Conservation (phyloP, 257 asterid genomes). For the Verbascum thapsus region DNA sequence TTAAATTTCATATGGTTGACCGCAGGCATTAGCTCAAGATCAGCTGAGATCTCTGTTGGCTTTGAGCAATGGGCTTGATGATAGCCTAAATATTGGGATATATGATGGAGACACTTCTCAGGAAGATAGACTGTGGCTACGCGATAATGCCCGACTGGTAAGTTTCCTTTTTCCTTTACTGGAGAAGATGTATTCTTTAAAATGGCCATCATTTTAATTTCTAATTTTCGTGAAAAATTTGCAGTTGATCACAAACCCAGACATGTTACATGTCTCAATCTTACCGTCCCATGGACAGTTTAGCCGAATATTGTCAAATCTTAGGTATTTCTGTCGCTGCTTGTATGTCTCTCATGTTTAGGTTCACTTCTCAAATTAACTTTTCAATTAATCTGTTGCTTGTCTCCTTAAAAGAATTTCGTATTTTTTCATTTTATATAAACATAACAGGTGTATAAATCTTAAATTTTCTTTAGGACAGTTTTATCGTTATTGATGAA, state of each 20-base stretch:
- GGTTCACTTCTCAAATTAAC: constrained; percentile 16
- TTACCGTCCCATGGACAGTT: constrained; percentile 85
- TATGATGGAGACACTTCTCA: constrained; percentile 95
- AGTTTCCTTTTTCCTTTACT: constrained; percentile 30
- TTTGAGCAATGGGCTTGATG: constrained; percentile 60
- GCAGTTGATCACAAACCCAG: constrained; percentile 97
- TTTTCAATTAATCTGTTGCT: constrained; percentile 18
- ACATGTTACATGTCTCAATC: constrained; percentile 90
- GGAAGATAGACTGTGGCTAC: constrained; percentile 78
- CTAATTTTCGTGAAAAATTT: constrained; percentile 34
- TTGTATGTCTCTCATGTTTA: constrained; percentile 24
- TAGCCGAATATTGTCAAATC: constrained; percentile 77
- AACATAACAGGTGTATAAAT: constrained; percentile 18
- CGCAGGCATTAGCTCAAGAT: constrained; percentile 98
- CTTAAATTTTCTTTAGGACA: constrained; percentile 31
- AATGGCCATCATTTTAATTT: constrained; percentile 24
- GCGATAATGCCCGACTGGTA: constrained; percentile 94
- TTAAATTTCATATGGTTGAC: constrained; percentile 22
- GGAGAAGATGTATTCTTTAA: constrained; percentile 20
- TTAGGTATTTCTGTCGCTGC: constrained; percentile 53
- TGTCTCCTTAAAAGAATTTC: constrained; percentile 6
- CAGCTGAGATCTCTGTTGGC: constrained; percentile 72
- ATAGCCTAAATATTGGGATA: constrained; percentile 74
- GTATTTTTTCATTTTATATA: constrained; percentile 2
- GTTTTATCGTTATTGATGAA: constrained; percentile 87